These are phyloP conservation scores for Aegilops sharonensis DNA, from an alignment of 176 grass and related monocot species.

Conservation along the genomic window DNA sequence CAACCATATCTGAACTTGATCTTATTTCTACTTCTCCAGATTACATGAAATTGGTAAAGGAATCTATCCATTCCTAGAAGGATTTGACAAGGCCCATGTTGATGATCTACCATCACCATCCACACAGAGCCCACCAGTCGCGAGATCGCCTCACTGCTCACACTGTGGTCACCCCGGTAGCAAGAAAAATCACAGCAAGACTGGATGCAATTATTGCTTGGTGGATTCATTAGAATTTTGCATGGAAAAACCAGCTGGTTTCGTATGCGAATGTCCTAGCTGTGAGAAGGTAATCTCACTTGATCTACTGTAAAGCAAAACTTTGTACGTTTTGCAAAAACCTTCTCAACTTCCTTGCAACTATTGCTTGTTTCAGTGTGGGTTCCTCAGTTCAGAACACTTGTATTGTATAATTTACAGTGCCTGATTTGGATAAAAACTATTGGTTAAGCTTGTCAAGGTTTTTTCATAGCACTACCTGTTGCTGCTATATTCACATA, in stretches of 20 bases:
- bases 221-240: slow-evolving; percentile 56
- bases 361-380: too few relatives aligned
- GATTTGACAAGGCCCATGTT: slow-evolving; percentile 29
- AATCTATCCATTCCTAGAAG: slow-evolving; percentile 45
- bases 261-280: slow-evolving; percentile 69
- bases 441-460: not conserved
- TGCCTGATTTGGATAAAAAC: slow-evolving; percentile 6
- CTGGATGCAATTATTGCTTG: slow-evolving; percentile 74
- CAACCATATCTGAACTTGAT: not conserved
- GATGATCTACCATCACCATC: slow-evolving; percentile 50
- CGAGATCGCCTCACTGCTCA: slow-evolving; percentile 61
- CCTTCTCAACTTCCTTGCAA: too few relatives aligned
- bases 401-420: not conserved
- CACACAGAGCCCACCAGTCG: slow-evolving; percentile 28
- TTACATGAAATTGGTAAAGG: slow-evolving; percentile 76
- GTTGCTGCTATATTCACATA: too few relatives aligned
- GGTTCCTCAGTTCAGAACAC: not conserved
- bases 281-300: slow-evolving; percentile 64
- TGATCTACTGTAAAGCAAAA: not conserved
- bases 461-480: not conserved
- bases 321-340: too few relatives aligned
- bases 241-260: slow-evolving; percentile 64
- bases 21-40: slow-evolving; percentile 40
- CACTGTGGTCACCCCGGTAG: slow-evolving; percentile 87
- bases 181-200: slow-evolving; percentile 76